Conservation (phyloP, 225 moss, liverwort and hornwort genomes). For the Pleurozium schreberi region DNA sequence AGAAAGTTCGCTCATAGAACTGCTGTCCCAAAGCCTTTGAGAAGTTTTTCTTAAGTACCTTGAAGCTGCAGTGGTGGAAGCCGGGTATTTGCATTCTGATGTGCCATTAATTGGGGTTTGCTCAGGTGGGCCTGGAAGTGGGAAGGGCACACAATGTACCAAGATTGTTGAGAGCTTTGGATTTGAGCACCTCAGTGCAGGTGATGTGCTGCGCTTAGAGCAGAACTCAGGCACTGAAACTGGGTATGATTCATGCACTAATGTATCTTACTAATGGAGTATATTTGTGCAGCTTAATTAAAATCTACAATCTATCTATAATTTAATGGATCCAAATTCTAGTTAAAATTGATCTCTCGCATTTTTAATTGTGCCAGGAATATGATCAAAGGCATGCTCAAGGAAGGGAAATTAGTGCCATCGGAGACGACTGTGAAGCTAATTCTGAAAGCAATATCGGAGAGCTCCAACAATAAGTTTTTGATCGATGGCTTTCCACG, state of each 20-base stretch:
- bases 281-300: background rate
- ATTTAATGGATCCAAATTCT: background rate
- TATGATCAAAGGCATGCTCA: slow-evolving; percentile 84
- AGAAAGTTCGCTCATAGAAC: background rate
- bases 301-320: background rate
- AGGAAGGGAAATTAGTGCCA: slow-evolving; percentile 93
- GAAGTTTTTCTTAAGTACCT: background rate
- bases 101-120: background rate
- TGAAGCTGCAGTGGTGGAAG: background rate
- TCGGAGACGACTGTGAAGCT: slow-evolving; percentile 84
- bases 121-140: slow-evolving; percentile 97
- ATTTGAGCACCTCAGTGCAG: slow-evolving; percentile 72
- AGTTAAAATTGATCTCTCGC: too few species aligned
- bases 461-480: slow-evolving; percentile 67
- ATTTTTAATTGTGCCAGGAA: slow-evolving; percentile 20
- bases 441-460: slow-evolving; percentile 69
- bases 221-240: slow-evolving; percentile 78
- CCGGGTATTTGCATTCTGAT: background rate
- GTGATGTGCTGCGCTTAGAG: slow-evolving; percentile 76
- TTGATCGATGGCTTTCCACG: slow-evolving; percentile 94
- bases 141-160: slow-evolving; percentile 87
- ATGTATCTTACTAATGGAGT: background rate
- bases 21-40: background rate
- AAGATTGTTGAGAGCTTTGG: slow-evolving; percentile 86
- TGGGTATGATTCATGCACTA: slow-evolving; percentile 35